A percentile compares a stretch with the other conserved stretches of the same genome.
Evolutionary conservation across 2,329 filamentous ascomycete genomes (phyloP).

Genomic region (Ampelomyces quisqualis): DNA sequence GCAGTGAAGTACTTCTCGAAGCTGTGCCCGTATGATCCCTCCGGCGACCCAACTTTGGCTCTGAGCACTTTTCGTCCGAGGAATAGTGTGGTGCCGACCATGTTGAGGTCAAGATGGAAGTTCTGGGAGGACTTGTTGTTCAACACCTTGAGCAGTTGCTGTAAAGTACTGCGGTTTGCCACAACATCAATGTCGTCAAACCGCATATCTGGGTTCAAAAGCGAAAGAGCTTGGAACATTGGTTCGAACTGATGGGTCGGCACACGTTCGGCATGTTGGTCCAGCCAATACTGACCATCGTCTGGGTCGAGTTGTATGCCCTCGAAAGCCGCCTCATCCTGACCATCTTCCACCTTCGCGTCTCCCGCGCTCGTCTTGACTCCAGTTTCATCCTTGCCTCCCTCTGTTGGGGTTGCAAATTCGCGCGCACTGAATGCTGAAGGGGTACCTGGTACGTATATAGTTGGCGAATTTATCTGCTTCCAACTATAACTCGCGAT

Average conservation of each 20-base stretch:
- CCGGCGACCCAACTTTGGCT: conserved; percentile 8
- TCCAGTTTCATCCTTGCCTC: too few species aligned
- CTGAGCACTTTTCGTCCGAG: conserved; percentile 32
- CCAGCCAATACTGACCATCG: conserved; percentile 16
- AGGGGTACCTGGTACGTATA: conserved; percentile 6
- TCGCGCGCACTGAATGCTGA: neutral
- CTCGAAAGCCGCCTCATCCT: too few species aligned
- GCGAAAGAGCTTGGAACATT: conserved; percentile 17
- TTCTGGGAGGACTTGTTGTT: conserved; percentile 19
- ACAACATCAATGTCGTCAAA: conserved; percentile 21
- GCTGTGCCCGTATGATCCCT: conserved; percentile 31
- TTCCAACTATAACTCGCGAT: conserved; percentile 10
- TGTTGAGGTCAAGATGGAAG: conserved; percentile 38
- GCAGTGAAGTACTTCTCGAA: conserved; percentile 35
- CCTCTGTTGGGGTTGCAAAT: neutral
- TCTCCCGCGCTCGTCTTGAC: too few species aligned
- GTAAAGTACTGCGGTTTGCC: conserved; percentile 20
- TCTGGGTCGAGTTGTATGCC: conserved; percentile 1
- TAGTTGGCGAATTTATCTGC: neutral
- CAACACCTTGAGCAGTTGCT: conserved; percentile 21
- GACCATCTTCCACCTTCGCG: too few species aligned
- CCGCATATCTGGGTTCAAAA: conserved; percentile 12
- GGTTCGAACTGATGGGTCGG: conserved; percentile 33
- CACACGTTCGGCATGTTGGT: conserved; percentile 32
- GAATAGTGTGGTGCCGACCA: conserved; percentile 39